Conservation (phyloP, 2,329 filamentous ascomycete species). For the Gliomastix tumulicola region DNA sequence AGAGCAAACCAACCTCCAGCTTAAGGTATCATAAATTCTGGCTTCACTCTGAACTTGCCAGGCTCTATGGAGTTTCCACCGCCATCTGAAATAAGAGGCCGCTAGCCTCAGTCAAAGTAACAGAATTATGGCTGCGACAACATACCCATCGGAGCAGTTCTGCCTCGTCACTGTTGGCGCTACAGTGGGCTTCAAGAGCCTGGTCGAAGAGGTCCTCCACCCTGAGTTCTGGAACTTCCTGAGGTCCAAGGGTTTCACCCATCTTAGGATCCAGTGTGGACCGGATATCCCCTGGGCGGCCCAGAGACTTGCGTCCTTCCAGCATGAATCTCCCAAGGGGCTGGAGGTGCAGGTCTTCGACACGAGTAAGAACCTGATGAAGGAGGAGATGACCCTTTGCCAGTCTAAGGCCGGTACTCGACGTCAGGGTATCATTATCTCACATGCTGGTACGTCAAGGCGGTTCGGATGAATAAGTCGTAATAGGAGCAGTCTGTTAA, state of each 20-base stretch:
- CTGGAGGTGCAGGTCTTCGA: constrained; percentile 22
- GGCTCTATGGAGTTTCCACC: too few relatives aligned
- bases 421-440: constrained; percentile 68
- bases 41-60: too few relatives aligned
- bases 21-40: too few relatives aligned
- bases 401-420: constrained; percentile 36
- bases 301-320: constrained; percentile 8
- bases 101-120: too few relatives aligned
- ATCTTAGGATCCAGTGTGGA: constrained; percentile 77
- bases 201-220: constrained; percentile 61
- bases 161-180: constrained; percentile 92
- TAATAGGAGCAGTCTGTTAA: too few relatives aligned
- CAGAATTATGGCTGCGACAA: too few relatives aligned
- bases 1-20: too few relatives aligned
- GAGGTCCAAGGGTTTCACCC: constrained; percentile 52
- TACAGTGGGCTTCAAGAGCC: constrained; percentile 71
- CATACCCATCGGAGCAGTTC: constrained; percentile 22
- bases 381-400: constrained; percentile 46
- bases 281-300: constrained; percentile 43
- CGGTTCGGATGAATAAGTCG: too few relatives aligned
- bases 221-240: constrained; percentile 58
- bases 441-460: constrained; percentile 77
- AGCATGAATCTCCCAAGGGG: constrained; percentile 13
- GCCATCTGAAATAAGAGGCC: too few relatives aligned
- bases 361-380: constrained; percentile 21